Evolutionary conservation across 352 stramenopile genomes (phyloP).

Genomic region (Phytophthora meadii): DNA sequence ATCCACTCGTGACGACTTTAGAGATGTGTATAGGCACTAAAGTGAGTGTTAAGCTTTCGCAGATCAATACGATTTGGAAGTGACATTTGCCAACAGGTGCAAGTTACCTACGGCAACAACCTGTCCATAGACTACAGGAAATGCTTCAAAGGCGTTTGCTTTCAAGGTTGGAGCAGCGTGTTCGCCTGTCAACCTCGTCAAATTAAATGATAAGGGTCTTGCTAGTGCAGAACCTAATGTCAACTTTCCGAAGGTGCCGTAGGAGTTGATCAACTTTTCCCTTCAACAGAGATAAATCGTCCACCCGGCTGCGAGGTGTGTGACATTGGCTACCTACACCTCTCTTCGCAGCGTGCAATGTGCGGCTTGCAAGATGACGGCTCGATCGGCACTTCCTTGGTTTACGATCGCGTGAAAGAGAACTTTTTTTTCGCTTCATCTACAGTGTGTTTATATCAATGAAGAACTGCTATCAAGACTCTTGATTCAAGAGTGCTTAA

Average conservation of each 20-base stretch:
- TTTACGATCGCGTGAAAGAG: constrained; percentile 9
- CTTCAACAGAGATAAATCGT: neutral
- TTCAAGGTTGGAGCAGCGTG: too few relatives aligned
- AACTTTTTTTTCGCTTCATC: neutral
- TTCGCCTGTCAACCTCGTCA: too few relatives aligned
- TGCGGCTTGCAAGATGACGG: constrained; percentile 7
- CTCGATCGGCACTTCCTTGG: neutral
- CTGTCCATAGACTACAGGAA: too few relatives aligned
- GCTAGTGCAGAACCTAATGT: too few relatives aligned
- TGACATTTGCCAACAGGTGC: too few relatives aligned
- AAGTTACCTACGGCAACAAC: neutral
- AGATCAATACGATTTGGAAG: neutral
- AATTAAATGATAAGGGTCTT: too few relatives aligned
- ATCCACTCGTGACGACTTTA: neutral
- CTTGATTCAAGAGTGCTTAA: too few relatives aligned
- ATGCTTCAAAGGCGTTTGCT: too few relatives aligned
- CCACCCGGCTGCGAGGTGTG: constrained; percentile 2
- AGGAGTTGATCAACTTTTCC: too few relatives aligned
- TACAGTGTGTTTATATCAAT: too few relatives aligned
- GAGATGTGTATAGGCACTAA: constrained; percentile 6
- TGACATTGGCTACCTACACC: constrained; percentile 7
- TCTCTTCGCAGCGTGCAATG: neutral
- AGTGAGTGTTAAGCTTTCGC: neutral
- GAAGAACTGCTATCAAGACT: too few relatives aligned
- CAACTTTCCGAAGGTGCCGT: too few relatives aligned